Percentiles rank a stretch among this genome's conserved stretches.
Evolutionary conservation across 139 green algal species (phyloP).

Genomic region (Desmodesmus armatus): DNA sequence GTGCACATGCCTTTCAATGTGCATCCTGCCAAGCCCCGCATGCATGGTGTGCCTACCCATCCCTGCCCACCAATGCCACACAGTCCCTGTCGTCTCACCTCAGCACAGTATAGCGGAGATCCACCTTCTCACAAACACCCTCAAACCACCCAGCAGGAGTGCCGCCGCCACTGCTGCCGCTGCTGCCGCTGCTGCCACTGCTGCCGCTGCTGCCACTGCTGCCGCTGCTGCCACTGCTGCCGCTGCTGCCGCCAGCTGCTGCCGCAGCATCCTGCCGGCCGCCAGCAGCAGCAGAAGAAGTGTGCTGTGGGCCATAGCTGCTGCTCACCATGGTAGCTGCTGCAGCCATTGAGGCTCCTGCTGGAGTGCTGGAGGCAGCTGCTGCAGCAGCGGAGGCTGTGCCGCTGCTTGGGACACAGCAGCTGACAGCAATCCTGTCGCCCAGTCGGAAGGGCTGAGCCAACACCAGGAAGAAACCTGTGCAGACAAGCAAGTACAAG

Average conservation of each 20-base stretch:
- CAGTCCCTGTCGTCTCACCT: neutral
- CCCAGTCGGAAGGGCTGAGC: slow-evolving; percentile 73
- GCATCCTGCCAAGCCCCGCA: too few species aligned
- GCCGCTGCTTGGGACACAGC: slow-evolving; percentile 3
- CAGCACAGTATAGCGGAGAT: slow-evolving; percentile 65
- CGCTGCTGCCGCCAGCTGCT: too few species aligned
- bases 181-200: neutral
- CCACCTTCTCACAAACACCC: slow-evolving; percentile 75
- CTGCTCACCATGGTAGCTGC: neutral
- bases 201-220: neutral
- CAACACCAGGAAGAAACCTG: slow-evolving; percentile 78
- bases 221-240: too few species aligned
- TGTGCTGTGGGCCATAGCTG: neutral
- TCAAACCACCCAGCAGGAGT: slow-evolving; percentile 68
- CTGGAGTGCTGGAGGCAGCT: neutral
- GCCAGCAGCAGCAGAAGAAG: neutral
- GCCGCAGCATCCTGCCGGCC: neutral
- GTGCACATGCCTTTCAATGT: too few species aligned
- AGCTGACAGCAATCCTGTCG: slow-evolving; percentile 71
- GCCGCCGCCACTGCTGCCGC: neutral
- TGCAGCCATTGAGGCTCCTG: neutral
- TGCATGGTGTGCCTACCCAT: too few species aligned
- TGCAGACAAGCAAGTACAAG: too few species aligned
- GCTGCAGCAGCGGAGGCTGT: too few species aligned
- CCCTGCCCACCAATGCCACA: too few species aligned